phyloP scores from a whole-genome alignment of 176 grass and related monocot genomes.

The Aegilops bicornis region DNA sequence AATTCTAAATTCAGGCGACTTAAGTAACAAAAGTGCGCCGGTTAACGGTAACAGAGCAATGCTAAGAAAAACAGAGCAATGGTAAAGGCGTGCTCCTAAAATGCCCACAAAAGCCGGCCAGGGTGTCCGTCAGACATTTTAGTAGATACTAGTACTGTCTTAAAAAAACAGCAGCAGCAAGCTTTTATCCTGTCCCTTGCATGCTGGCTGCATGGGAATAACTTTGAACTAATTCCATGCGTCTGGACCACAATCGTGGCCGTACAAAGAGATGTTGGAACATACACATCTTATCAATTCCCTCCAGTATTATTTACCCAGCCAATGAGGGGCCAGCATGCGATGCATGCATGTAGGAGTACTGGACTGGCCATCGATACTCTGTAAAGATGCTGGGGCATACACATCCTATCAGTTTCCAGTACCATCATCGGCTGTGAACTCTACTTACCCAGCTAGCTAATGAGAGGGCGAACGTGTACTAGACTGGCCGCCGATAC shows the following conservation, averaged over 20 bases:
- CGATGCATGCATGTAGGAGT: too few relatives aligned
- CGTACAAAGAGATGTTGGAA: background rate
- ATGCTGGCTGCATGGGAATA: conserved; percentile 22
- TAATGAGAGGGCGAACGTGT: background rate
- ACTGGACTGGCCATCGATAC: conserved; percentile 10
- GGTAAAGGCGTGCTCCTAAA: conserved; percentile 36
- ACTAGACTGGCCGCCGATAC: conserved; percentile 4
- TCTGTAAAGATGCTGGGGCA: conserved; percentile 36
- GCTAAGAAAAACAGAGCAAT: background rate
- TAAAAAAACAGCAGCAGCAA: background rate
- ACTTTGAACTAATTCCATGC: conserved; percentile 34
- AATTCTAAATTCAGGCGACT: too few relatives aligned
- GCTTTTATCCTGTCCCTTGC: conserved; percentile 32
- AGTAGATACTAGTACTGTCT: background rate
- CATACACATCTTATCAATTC: conserved; percentile 28
- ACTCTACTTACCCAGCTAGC: conserved; percentile 41
- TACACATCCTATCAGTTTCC: conserved; percentile 25
- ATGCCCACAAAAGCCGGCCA: conserved; percentile 31
- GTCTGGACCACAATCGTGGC: conserved; percentile 7
- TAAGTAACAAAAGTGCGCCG: too few relatives aligned
- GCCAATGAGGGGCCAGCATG: conserved; percentile 2
- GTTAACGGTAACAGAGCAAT: too few relatives aligned
- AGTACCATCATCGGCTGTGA: conserved; percentile 29
- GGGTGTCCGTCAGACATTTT: conserved; percentile 20
- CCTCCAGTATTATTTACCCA: conserved; percentile 31